Conservation (phyloP, 768 basidiomycete species). For the Tephrocybe sp. region DNA sequence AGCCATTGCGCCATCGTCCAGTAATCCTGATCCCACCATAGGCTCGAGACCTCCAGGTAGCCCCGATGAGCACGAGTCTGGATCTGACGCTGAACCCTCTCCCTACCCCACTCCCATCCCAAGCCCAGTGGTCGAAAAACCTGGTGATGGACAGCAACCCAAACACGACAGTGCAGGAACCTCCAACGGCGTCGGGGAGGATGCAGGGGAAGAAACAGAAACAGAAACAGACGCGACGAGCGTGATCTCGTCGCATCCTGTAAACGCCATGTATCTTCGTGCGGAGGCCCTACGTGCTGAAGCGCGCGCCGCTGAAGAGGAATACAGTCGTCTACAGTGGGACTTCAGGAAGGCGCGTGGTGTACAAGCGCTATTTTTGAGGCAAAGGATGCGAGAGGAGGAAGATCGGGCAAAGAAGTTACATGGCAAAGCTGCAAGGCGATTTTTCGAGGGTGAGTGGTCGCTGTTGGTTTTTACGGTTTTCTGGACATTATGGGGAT, state of each 20-base stretch:
- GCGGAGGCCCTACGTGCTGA: conserved; percentile 37
- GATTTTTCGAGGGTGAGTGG: conserved; percentile 42
- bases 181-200: not conserved
- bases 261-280: conserved; percentile 25
- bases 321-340: conserved; percentile 22
- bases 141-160: not conserved
- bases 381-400: conserved; percentile 33
- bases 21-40: conserved; percentile 13
- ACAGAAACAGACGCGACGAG: conserved; percentile 22
- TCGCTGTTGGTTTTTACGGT: conserved; percentile 2
- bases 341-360: conserved; percentile 28
- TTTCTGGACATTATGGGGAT: not conserved
- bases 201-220: conserved; percentile 16
- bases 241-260: conserved; percentile 30
- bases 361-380: conserved; percentile 33
- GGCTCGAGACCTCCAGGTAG: not conserved
- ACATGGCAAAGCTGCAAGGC: conserved; percentile 43
- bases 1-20: conserved; percentile 10
- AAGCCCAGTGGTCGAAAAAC: conserved; percentile 5
- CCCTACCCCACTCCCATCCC: conserved; percentile 9
- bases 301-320: conserved; percentile 36
- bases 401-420: conserved; percentile 33
- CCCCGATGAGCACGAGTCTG: not conserved
- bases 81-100: conserved; percentile 7
- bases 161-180: not conserved